phyloP scores from a whole-genome alignment of 306 rosid genomes.

The Cotoneaster glaucophyllus region DNA sequence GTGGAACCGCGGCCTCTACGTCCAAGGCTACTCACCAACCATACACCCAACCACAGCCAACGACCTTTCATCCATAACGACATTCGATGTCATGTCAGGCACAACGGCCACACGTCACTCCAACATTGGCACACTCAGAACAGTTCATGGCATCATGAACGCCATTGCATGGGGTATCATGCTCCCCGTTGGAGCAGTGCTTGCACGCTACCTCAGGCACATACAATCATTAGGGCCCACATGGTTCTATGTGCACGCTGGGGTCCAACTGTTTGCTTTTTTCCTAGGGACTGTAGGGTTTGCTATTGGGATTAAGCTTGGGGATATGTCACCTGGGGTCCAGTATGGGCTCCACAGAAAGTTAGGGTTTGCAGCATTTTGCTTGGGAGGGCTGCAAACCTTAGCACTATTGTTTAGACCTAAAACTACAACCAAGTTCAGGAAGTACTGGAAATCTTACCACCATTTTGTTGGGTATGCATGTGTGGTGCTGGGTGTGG shows the following conservation, averaged over 20 bases:
- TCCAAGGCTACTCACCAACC: slow-evolving; percentile 94
- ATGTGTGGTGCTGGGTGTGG: slow-evolving; percentile 85
- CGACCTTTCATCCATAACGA: slow-evolving; percentile 67
- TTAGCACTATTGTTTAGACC: slow-evolving; percentile 77
- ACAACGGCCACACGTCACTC: slow-evolving; percentile 35
- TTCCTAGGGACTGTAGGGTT: slow-evolving; percentile 65
- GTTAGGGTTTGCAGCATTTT: slow-evolving; percentile 65
- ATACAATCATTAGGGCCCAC: slow-evolving; percentile 57
- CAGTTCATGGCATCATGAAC: slow-evolving; percentile 56
- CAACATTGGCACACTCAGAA: slow-evolving; percentile 30
- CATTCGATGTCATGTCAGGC: slow-evolving; percentile 68
- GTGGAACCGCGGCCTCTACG: slow-evolving; percentile 95
- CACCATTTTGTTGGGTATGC: slow-evolving; percentile 92
- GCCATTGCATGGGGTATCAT: slow-evolving; percentile 80
- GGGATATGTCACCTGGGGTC: slow-evolving; percentile 63
- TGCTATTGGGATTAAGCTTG: slow-evolving; percentile 57
- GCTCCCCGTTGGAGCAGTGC: slow-evolving; percentile 71
- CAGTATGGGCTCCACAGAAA: slow-evolving; percentile 73
- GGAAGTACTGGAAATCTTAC: slow-evolving; percentile 90
- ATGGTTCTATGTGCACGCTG: slow-evolving; percentile 92
- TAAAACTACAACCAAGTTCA: slow-evolving; percentile 63
- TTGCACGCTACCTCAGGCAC: slow-evolving; percentile 76
- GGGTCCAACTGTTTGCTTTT: slow-evolving; percentile 53
- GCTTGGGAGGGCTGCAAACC: slow-evolving; percentile 68
- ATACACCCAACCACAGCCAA: slow-evolving; percentile 74